Base-by-base conservation (phyloP, 2,329 filamentous ascomycete genomes). In the Paradendryphiella salina region DNA sequence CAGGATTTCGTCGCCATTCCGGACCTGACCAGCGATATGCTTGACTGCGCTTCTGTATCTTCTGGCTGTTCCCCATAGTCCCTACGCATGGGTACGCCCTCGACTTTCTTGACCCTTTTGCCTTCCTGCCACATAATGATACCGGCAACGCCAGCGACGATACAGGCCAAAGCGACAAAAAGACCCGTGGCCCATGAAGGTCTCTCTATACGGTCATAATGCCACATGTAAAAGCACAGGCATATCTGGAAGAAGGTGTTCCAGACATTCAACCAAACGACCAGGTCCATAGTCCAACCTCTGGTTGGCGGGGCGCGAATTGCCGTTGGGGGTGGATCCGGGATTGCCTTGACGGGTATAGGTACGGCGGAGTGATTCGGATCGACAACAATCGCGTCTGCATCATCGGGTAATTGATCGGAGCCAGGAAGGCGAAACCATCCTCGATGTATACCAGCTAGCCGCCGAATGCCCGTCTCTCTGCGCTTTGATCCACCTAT, bases 161-260 rank as follows among this genome's bases (percentile, higher is more conserved):
- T 78, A 64, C 85, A 91, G 2, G 85, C 90, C 5, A 93, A 67
- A 2, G 82, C 87, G 14, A 96, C 87, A 65, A 94, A 90, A 0
- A 91, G 73, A 1, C 89, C 90, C 0, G 89, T 92, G 9, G 85
- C 82, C 89, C 89, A 95, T 17, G 82, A 82, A 0, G 90, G 89
- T n/a, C 90, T 79, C 17, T 87, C 75, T 64, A 85, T 86, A 15
- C 88, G 78, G 66, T 89, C 88, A 73, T 88, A 78, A 1, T 83
- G 85, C 88, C 89, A 95, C 90, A 96, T 95, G 74, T 90, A 88
- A 3, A 82, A 86, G 7, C 85, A 87, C 1, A 96, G 79, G 14
- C 84, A 80, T 32, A 80, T 80, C 71, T 96, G 91, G 36, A 94
- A 80, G 46, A 92, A 80, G 0, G 90, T 94, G 66, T 96, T 95